phyloP scores from a whole-genome alignment of 202 grass and related monocot genomes.

The Schoenoplectus tabernaemontani region DNA sequence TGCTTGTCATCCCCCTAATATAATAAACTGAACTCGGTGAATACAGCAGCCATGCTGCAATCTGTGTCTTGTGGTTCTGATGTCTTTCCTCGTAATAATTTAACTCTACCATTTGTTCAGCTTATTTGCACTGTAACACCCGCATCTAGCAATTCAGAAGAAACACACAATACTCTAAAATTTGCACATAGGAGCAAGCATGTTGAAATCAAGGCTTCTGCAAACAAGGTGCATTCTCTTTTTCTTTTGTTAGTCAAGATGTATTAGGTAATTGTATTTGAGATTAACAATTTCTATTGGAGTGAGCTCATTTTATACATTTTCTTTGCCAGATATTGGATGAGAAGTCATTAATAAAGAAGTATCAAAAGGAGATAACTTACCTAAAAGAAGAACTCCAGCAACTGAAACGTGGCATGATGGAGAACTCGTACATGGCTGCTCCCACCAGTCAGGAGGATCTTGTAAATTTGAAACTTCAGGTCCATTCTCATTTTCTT shows the following conservation, averaged over 20 bases:
- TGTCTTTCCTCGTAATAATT: conserved; percentile 28
- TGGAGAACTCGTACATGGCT: conserved; percentile 55
- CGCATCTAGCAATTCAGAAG: conserved; percentile 91
- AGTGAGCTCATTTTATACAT: not conserved
- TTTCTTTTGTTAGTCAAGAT: not conserved
- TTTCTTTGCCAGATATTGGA: conserved; percentile 74
- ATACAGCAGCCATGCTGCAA: not conserved
- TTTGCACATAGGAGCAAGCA: conserved; percentile 95
- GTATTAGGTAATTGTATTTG: not conserved
- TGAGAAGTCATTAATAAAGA: conserved; percentile 99
- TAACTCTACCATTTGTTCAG: conserved; percentile 28
- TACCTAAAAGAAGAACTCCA: conserved; percentile 92
- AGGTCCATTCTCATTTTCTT: conserved; percentile 80
- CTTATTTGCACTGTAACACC: conserved; percentile 99
- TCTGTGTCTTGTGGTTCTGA: not conserved
- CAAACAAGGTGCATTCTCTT: conserved; percentile 64
- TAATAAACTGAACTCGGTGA: too few relatives aligned
- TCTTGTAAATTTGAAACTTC: conserved; percentile 94
- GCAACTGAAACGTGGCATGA: conserved; percentile 81
- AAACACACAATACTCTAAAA: conserved; percentile 97
- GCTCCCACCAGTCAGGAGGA: conserved; percentile 64
- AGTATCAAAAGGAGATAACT: conserved; percentile 95
- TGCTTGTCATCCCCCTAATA: not conserved
- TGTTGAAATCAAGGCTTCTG: conserved; percentile 95
- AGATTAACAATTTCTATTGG: not conserved